These are phyloP conservation scores for Colletotrichum orbiculare DNA, from an alignment of 2,329 filamentous ascomycete species.

Conservation along the genomic window DNA sequence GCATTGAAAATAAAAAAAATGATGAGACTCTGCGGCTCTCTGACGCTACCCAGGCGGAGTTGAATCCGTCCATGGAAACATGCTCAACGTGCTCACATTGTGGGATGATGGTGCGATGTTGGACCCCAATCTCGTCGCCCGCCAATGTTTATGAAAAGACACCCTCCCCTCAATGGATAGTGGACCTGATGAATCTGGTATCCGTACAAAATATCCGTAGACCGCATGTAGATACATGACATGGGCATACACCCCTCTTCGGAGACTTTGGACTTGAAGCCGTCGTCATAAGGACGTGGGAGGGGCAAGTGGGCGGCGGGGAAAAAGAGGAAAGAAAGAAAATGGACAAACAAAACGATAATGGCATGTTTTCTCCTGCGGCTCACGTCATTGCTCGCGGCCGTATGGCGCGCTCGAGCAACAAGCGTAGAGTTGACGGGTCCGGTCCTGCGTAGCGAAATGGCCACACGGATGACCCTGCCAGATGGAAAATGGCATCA, in stretches of 20 bases:
- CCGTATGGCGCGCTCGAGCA: constrained; percentile 7
- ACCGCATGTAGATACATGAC: not conserved
- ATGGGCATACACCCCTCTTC: too few relatives aligned
- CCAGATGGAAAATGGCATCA: not conserved
- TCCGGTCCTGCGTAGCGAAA: constrained; percentile 1
- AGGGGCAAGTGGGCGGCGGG: not conserved
- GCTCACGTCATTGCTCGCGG: constrained; percentile 29
- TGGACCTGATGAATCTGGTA: not conserved
- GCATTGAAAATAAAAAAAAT: too few relatives aligned
- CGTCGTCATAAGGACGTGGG: constrained; percentile 10
- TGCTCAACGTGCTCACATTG: too few relatives aligned
- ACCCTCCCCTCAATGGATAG: not conserved
- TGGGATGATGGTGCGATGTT: too few relatives aligned
- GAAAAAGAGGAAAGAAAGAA: not conserved
- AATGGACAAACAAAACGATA: not conserved
- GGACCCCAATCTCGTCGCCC: too few relatives aligned
- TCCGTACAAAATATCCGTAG: not conserved
- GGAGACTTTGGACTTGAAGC: too few relatives aligned
- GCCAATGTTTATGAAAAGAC: too few relatives aligned
- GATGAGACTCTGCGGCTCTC: too few relatives aligned
- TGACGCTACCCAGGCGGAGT: too few relatives aligned
- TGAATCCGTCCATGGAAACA: too few relatives aligned
- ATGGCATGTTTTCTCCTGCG: constrained; percentile 33
- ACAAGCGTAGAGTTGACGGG: constrained; percentile 14
- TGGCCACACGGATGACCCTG: constrained; percentile 1